These are phyloP conservation scores for Diaporthe vexans DNA, from an alignment of 2,329 filamentous ascomycete species.

Conservation along the genomic window DNA sequence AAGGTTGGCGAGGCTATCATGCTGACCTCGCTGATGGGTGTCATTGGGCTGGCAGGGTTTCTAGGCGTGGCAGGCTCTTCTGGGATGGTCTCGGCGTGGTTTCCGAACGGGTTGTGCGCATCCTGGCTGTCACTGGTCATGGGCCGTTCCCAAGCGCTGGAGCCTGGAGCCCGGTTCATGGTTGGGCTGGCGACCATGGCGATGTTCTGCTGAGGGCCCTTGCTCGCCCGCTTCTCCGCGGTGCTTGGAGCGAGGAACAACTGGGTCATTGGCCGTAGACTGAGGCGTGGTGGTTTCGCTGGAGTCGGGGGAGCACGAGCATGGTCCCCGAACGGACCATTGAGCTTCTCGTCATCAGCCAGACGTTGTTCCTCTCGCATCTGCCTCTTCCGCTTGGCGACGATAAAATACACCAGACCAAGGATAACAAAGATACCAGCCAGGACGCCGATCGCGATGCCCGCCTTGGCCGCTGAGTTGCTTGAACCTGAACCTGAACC, in stretches of 20 bases:
- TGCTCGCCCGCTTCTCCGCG: slow-evolving; percentile 64
- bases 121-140: slow-evolving; percentile 61
- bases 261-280: slow-evolving; percentile 86
- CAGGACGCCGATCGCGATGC: slow-evolving; percentile 86
- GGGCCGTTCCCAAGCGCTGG: slow-evolving; percentile 63
- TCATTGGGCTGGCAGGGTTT: slow-evolving; percentile 32
- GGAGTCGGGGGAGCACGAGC: slow-evolving; percentile 57
- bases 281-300: slow-evolving; percentile 81
- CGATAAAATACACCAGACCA: slow-evolving; percentile 78
- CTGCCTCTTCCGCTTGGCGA: slow-evolving; percentile 79
- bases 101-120: slow-evolving; percentile 79
- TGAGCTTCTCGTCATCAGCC: slow-evolving; percentile 75
- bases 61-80: slow-evolving; percentile 38
- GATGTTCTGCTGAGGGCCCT: slow-evolving; percentile 48
- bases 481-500: slow-evolving; percentile 43
- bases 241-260: slow-evolving; percentile 74
- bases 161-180: slow-evolving; percentile 50
- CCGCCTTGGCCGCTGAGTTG: slow-evolving; percentile 73
- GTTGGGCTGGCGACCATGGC: slow-evolving; percentile 51
- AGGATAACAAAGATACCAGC: slow-evolving; percentile 76
- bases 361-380: slow-evolving; percentile 63
- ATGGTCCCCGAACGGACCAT: slow-evolving; percentile 55
- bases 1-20: slow-evolving; percentile 32
- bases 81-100: slow-evolving; percentile 63
- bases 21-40: slow-evolving; percentile 40